phyloP scores from a whole-genome alignment of 306 rosid species.

The Cucumis cinereus region DNA sequence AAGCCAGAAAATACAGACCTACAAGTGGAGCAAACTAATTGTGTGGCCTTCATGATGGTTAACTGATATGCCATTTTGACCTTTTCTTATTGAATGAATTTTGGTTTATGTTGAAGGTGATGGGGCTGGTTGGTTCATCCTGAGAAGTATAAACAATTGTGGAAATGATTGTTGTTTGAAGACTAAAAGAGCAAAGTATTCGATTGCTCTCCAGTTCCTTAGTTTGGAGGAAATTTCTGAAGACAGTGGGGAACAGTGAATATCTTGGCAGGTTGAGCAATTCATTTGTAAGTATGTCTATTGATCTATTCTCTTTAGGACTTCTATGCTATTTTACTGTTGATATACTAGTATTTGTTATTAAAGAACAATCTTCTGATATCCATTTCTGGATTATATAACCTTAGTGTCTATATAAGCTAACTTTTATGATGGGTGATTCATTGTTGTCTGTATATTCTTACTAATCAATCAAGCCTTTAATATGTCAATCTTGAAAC shows the following conservation, averaged over 20 bases:
- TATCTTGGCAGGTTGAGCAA: not conserved
- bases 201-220: conserved; percentile 71
- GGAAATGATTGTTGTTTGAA: conserved; percentile 15
- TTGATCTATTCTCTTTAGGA: not conserved
- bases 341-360: not conserved
- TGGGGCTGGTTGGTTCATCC: conserved; percentile 43
- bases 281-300: not conserved
- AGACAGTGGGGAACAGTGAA: conserved; percentile 15
- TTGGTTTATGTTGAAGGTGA: conserved; percentile 35
- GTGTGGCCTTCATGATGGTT: not conserved
- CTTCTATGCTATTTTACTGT: not conserved
- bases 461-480: not conserved
- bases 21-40: not conserved
- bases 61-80: not conserved
- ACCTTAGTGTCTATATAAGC: not conserved
- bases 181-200: conserved; percentile 46
- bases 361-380: not conserved
- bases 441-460: not conserved
- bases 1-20: not conserved
- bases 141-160: conserved; percentile 28
- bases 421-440: not conserved
- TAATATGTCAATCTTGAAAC: not conserved
- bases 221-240: conserved; percentile 35
- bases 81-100: not conserved
- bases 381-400: not conserved